These are phyloP conservation scores for Macrophomina phaseolina DNA, from an alignment of 2,329 filamentous ascomycete species.

Conservation along the genomic window DNA sequence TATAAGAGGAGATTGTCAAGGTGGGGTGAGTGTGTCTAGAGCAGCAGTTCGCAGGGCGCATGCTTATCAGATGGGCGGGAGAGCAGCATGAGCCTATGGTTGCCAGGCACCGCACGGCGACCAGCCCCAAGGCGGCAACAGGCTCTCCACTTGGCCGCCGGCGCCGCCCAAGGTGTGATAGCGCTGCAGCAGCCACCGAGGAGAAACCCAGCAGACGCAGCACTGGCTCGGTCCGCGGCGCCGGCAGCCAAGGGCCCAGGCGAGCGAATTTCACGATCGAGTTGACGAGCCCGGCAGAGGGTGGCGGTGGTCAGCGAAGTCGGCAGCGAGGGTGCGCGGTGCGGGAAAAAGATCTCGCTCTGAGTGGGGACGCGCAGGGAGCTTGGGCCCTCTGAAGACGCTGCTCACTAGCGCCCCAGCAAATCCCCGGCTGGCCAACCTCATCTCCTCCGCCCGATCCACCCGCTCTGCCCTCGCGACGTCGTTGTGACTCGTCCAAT, in stretches of 20 bases:
- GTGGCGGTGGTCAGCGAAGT: slow-evolving; percentile 14
- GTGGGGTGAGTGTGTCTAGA: slow-evolving; percentile 16
- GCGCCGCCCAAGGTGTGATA: slow-evolving; percentile 10
- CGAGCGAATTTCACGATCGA: neutral
- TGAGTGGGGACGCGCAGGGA: neutral
- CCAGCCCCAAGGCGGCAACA: slow-evolving; percentile 1
- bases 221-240: neutral
- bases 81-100: slow-evolving; percentile 15
- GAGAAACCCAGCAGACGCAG: slow-evolving; percentile 10
- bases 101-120: slow-evolving; percentile 9
- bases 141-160: slow-evolving; percentile 13
- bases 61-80: slow-evolving; percentile 4
- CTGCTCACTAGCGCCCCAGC: neutral
- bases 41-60: neutral
- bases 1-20: neutral
- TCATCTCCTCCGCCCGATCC: neutral
- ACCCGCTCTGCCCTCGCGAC: neutral
- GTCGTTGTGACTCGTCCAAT: neutral
- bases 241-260: neutral
- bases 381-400: slow-evolving; percentile 1
- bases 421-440: neutral
- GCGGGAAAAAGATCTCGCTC: neutral
- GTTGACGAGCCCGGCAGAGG: neutral
- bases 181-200: slow-evolving; percentile 22
- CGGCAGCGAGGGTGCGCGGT: neutral